Percentiles rank a stretch among this genome's conserved stretches.
Evolutionary conservation across 805 yeast genomes (phyloP).

Genomic region (Huiozyma naganishii): DNA sequence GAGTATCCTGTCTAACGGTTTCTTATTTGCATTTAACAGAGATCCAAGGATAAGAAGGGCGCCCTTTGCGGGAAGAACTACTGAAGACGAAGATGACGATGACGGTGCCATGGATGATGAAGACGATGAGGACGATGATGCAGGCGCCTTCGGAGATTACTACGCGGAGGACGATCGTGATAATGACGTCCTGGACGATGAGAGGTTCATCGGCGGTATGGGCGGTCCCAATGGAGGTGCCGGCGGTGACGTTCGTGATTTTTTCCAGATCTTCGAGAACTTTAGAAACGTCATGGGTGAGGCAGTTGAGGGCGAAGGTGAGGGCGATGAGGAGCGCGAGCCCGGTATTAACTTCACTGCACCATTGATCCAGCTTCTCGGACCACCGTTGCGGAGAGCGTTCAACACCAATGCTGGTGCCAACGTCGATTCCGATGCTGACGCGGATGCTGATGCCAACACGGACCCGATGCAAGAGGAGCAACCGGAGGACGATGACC

Average conservation of each 20-base stretch:
- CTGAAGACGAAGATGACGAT: constrained; percentile 1
- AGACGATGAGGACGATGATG: constrained; percentile 6
- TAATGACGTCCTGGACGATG: constrained; percentile 9
- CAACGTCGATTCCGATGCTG: not conserved
- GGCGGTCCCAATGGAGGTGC: constrained; percentile 14
- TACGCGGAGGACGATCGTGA: constrained; percentile 6
- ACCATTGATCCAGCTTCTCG: constrained; percentile 15
- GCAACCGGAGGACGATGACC: constrained; percentile 2
- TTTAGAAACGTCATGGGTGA: constrained; percentile 14
- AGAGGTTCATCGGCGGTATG: constrained; percentile 7
- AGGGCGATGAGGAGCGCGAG: constrained; percentile 7
- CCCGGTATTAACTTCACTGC: constrained; percentile 11
- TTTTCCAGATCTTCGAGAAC: constrained; percentile 19
- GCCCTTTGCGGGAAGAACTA: constrained; percentile 3
- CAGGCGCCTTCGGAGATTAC: constrained; percentile 8
- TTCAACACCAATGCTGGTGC: not conserved
- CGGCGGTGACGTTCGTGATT: constrained; percentile 7
- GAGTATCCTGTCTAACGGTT: constrained; percentile 19
- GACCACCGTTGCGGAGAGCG: constrained; percentile 10
- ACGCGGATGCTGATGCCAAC: not conserved
- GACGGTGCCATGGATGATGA: not conserved
- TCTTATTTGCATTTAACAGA: constrained; percentile 18
- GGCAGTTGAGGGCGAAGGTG: constrained; percentile 2
- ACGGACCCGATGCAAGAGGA: not conserved
- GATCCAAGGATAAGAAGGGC: constrained; percentile 17